Base-by-base conservation (phyloP, 2,329 filamentous ascomycete species). In the Didymella lethalis region DNA sequence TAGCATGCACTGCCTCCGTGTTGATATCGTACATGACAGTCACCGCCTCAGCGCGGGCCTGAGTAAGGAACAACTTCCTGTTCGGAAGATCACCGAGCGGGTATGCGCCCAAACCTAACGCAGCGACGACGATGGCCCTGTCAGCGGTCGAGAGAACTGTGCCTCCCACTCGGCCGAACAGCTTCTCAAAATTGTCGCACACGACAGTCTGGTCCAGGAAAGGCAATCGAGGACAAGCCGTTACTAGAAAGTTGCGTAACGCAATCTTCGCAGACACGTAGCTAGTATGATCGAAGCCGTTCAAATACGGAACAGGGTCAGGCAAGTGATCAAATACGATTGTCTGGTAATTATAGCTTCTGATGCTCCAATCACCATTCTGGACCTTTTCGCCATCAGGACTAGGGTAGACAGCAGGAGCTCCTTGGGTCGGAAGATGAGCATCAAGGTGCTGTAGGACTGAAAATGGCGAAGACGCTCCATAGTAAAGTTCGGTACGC, bases 381-480 rank as follows among this genome's bases (percentile, higher is more conserved):
- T 55, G 43, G 7, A 56, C 48, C 20, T 52, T 52, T 18, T 54
- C 48, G 18, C 14, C 29, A 38, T 20, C 46, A 6, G 38, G 31
- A n/a, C 48, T 40, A 16, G 52, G 48, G 18, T 56, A 46, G 23
- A 41, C 43, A 14, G 36, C 48, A n/a, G 52, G 47, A 3, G 29
- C 40, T 26, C 48, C 57, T 8, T 51, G 57, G 31, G 36, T 56
- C 1, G 57, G 57, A 20, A 60, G 51, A 14, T 60, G 57, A 28
- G 48, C 52, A 45, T 60, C 52, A 4, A 60, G 51, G 34, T 60
- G 57, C 23, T 55, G 57, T 18, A 60, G 23, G 5, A 52, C 51
- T 40, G 57, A 55, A 23, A 60, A 60, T 14, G 48, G 51, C 6
- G 57, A 60, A 20, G 57, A 60, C 1, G 57, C 57, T 28, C 57